phyloP scores from a whole-genome alignment of 768 basidiomycete genomes.

The Suillus sp. region DNA sequence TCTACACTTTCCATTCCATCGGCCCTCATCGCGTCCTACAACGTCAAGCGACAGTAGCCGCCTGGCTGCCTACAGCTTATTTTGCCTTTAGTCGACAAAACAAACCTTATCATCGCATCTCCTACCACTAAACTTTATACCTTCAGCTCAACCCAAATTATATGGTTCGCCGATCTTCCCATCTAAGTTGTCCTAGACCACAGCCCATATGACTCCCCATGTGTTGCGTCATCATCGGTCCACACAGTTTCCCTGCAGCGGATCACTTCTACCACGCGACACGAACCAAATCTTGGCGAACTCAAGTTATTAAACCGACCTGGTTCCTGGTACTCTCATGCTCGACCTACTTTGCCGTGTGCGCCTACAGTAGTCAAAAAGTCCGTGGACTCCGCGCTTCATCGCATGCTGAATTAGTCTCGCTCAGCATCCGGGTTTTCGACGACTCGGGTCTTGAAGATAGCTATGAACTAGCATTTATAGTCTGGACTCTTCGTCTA shows the following conservation, averaged over 20 bases:
- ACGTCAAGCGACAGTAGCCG: neutral
- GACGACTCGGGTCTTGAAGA: neutral
- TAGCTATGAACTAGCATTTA: neutral
- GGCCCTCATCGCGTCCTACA: neutral
- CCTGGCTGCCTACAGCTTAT: neutral
- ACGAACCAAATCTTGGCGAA: neutral
- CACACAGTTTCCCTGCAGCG: neutral
- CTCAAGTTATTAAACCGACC: neutral
- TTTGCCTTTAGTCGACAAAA: conserved; percentile 3
- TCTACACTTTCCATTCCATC: neutral
- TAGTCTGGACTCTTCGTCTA: neutral
- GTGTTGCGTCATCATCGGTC: neutral
- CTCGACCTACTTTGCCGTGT: neutral
- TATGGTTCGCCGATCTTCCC: neutral
- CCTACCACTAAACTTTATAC: neutral
- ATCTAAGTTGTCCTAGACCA: neutral
- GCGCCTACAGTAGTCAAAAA: neutral
- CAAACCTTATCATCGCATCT: conserved; percentile 3
- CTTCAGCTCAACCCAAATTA: conserved; percentile 1
- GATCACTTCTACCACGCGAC: conserved; percentile 6
- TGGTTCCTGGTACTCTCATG: conserved; percentile 2
- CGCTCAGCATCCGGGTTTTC: neutral
- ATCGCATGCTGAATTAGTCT: neutral
- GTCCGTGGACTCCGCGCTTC: neutral
- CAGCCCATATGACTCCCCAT: neutral